phyloP scores from a whole-genome alignment of 164 flowering plant species.

The Vitis amurensis region DNA sequence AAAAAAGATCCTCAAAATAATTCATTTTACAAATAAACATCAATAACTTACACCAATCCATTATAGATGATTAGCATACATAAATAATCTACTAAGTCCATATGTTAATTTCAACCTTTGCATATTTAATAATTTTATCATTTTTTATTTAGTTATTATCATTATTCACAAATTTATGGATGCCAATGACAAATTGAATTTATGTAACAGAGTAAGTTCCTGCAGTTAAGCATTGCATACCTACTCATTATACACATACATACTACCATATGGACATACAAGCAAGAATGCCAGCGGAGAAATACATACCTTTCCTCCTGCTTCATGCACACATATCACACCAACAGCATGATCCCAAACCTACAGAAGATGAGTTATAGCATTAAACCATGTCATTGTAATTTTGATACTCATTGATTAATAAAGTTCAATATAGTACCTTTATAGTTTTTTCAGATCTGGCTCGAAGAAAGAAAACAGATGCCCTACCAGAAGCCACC shows the following conservation, averaged over 20 bases:
- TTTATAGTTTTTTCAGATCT: slow-evolving; percentile 51
- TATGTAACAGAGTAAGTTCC: not conserved
- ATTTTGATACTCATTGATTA: not conserved
- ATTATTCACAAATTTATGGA: no score
- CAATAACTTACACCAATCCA: no score
- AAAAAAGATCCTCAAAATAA: no score
- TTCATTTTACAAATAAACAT: no score
- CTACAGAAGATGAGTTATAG: slow-evolving; percentile 24
- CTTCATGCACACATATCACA: slow-evolving; percentile 86
- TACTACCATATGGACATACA: not conserved
- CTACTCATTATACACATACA: not conserved
- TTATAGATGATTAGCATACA: no score
- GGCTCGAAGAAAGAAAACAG: slow-evolving; percentile 61
- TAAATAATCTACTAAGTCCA: no score
- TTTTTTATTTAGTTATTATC: no score
- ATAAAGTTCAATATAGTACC: slow-evolving; percentile 38
- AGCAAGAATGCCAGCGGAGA: not conserved
- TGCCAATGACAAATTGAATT: no score
- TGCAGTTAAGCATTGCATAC: not conserved
- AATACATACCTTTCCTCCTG: slow-evolving; percentile 78
- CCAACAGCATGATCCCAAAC: slow-evolving; percentile 97
- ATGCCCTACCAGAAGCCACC: slow-evolving; percentile 91
- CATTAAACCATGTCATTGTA: slow-evolving; percentile 6
- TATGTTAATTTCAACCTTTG: no score
- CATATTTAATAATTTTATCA: no score